These are phyloP conservation scores for Pogostemon cablin DNA, from an alignment of 257 asterid species.

Conservation along the genomic window DNA sequence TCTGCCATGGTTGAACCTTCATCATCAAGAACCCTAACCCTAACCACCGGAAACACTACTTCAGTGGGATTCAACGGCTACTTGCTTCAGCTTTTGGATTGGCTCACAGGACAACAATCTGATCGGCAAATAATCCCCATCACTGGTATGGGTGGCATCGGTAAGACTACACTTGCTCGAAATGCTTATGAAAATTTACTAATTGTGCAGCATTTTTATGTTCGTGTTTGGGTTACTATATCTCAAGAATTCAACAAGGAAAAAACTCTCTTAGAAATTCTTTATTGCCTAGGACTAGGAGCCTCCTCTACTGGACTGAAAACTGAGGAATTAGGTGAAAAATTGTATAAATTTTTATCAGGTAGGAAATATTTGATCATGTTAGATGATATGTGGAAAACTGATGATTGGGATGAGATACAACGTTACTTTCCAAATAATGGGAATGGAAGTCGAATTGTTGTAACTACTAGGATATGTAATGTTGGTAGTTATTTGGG, in stretches of 20 bases:
- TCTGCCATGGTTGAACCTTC: background rate
- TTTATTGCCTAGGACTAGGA: background rate
- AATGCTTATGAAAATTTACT: background rate
- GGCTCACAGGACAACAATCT: background rate
- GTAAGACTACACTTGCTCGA: conserved; percentile 21
- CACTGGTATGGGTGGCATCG: conserved; percentile 8
- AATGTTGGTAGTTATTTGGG: background rate
- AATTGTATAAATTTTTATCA: background rate
- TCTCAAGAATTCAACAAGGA: conserved; percentile 4
- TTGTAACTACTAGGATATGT: conserved; percentile 11
- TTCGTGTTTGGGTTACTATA: conserved; percentile 7
- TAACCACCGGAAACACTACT: background rate
- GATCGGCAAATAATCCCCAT: background rate
- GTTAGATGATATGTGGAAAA: conserved; percentile 14
- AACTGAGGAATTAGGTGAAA: background rate
- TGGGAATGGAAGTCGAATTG: background rate
- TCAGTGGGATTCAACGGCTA: background rate
- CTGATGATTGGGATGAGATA: conserved; percentile 3
- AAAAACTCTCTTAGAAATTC: background rate
- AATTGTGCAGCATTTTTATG: background rate
- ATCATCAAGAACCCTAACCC: background rate
- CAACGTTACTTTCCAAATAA: background rate
- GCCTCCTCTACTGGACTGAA: background rate
- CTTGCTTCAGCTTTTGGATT: background rate
- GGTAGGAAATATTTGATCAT: conserved; percentile 4